Conservation (phyloP, 1,284 basidiomycete genomes). For the Anthracocystis setariae region DNA sequence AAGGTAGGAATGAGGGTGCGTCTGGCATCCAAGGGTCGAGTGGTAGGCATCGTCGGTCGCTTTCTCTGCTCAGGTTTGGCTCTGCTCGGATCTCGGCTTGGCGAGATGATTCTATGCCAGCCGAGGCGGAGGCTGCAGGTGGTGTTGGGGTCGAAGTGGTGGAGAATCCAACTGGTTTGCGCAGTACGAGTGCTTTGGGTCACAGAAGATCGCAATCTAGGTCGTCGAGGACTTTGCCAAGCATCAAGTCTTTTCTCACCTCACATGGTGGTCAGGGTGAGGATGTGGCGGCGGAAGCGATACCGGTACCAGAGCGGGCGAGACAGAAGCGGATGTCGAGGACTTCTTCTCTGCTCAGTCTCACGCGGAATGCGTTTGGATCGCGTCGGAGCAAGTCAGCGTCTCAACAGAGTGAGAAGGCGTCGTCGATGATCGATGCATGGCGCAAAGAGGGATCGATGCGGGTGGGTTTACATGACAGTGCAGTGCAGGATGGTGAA, state of each 20-base stretch:
- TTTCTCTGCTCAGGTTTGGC: conserved; percentile 22
- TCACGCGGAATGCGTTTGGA: conserved; percentile 17
- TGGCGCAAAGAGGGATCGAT: background rate
- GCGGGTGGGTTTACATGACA: background rate
- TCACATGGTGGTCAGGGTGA: conserved; percentile 1
- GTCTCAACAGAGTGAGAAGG: conserved; percentile 1
- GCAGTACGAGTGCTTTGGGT: background rate
- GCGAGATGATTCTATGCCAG: conserved; percentile 9
- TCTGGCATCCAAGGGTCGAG: background rate
- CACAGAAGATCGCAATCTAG: background rate
- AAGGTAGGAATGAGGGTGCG: background rate
- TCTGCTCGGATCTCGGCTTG: conserved; percentile 25
- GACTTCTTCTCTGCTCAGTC: conserved; percentile 24
- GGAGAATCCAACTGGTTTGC: background rate
- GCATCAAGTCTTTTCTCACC: conserved; percentile 23
- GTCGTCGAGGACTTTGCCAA: conserved; percentile 7
- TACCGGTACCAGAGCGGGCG: background rate
- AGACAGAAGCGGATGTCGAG: conserved; percentile 15
- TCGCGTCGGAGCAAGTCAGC: conserved; percentile 12
- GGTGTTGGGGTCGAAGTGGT: conserved; percentile 22
- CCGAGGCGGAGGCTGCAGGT: background rate
- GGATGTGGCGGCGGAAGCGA: background rate
- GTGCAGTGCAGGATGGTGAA: conserved; percentile 7
- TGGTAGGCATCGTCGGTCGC: conserved; percentile 26
- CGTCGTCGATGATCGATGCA: conserved; percentile 1